Conservation (phyloP, 169 alveolate genomes). For the Plasmodium gaboni region DNA sequence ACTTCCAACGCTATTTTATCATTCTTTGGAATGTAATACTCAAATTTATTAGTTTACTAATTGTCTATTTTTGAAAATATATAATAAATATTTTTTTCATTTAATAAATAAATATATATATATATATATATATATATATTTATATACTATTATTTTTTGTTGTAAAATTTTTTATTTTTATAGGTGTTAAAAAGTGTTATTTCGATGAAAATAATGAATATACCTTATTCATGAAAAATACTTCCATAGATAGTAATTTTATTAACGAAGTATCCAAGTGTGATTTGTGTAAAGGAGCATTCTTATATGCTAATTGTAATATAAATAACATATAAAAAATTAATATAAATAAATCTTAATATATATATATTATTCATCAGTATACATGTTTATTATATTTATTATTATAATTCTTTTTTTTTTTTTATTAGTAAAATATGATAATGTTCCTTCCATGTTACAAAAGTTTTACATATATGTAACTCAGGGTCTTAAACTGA, state of each 20-base stretch:
- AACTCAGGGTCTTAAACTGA: slow-evolving; percentile 1
- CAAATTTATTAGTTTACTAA: neutral
- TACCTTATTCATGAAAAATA: neutral
- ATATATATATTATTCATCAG: neutral
- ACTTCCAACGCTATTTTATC: neutral
- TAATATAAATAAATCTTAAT: neutral
- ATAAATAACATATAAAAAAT: neutral
- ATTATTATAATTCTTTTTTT: neutral
- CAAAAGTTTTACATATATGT: slow-evolving; percentile 35
- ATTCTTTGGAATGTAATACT: slow-evolving; percentile 32
- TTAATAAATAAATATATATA: neutral
- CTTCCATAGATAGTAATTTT: neutral
- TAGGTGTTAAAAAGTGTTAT: slow-evolving; percentile 41
- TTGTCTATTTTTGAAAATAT: too few species aligned
- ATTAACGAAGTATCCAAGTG: slow-evolving; percentile 9
- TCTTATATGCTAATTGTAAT: slow-evolving; percentile 10
- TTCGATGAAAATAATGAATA: neutral
- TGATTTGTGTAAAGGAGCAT: slow-evolving; percentile 46
- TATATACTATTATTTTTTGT: too few species aligned
- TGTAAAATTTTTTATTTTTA: slow-evolving; percentile 1
- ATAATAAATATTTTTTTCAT: too few species aligned
- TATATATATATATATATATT: too few species aligned
- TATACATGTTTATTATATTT: neutral
- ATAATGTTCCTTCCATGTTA: slow-evolving; percentile 22
- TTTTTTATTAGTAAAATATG: slow-evolving; percentile 1